Base-by-base conservation (phyloP, 2,329 filamentous ascomycete genomes). In the Penicillium verrucosum region DNA sequence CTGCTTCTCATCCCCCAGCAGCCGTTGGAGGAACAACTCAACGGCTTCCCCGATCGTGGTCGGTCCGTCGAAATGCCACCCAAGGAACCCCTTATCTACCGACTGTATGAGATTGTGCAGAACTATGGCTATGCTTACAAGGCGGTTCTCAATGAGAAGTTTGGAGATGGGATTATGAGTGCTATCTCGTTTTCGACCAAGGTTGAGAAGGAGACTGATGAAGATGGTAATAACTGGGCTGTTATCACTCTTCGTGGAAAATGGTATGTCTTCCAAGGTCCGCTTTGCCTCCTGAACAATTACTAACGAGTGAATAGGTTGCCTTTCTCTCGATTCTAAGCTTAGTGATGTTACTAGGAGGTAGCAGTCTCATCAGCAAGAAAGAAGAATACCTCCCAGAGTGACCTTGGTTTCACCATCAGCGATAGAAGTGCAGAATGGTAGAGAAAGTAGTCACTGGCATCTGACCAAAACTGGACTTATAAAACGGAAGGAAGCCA, bases 111-210 rank as follows among this genome's bases (percentile, higher is more conserved):
- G 81, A 89, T 97, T 71, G 88, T 97, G 60, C 92, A 97, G 78
- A 97, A 96, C 74, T 97, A 97, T 70, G 93, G 93, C 1, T 95
- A 96, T 73, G 90, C 92, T 0, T 97, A 95, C 78, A 97, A 97
- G 82, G 92, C 92, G 0, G 84, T 97, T 5, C 73, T 97, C 74
- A 97, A 97, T 66, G 93, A 97, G 82, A 97, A 97, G 81, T 92
- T 91, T 70, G 89, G 89, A 0, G 89, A 92, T 71, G 93, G 93
- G 1, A 97, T 97, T 70, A 97, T 97, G 93, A 96, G 91, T 71
- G 93, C 92, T 1, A 96, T 97, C 70, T 86, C 86, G 16, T 97
- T 96, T 74, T 89, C 86, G 51, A 96, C 91, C 0, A 91, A 91
- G 70, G 89, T 97, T 2, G 91, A 97, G 73, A 96, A 95, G 83